These are phyloP conservation scores for Cocos nucifera DNA, from an alignment of 176 grass and related monocot genomes.

Conservation along the genomic window DNA sequence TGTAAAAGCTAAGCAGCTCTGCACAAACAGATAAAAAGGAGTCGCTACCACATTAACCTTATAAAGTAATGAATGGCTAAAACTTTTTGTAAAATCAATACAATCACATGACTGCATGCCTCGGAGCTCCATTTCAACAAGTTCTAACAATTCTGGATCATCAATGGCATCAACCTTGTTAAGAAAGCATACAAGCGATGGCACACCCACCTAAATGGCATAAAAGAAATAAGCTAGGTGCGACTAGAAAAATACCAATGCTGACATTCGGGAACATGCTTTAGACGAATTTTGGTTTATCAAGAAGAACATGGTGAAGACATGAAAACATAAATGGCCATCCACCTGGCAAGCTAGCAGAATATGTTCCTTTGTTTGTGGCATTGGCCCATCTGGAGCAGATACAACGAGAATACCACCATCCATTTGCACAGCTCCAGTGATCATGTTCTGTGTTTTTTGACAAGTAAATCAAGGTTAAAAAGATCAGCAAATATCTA, in stretches of 20 bases:
- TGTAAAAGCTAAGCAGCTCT: conserved; percentile 97
- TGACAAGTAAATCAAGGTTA: neutral
- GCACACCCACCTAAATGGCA: conserved; percentile 72
- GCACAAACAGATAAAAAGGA: neutral
- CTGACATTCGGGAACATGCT: no score
- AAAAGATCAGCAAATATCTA: no score
- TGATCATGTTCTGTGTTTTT: conserved; percentile 89
- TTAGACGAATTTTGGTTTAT: no score
- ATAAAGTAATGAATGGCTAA: conserved; percentile 2
- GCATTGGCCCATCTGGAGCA: conserved; percentile 97
- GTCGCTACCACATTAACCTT: neutral
- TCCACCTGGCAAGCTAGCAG: conserved; percentile 90
- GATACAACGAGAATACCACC: conserved; percentile 97
- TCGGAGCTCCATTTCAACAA: conserved; percentile 97
- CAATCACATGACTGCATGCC: conserved; percentile 27
- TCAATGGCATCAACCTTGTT: conserved; percentile 99
- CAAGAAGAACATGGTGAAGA: no score
- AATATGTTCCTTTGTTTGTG: conserved; percentile 99
- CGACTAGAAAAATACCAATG: no score
- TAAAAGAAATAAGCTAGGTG: neutral
- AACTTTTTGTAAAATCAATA: conserved; percentile 1
- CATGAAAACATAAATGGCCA: neutral
- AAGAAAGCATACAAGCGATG: conserved; percentile 91
- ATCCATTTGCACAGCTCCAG: conserved; percentile 99
- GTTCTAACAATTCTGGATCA: conserved; percentile 79